These are phyloP conservation scores for Geotrichum australiense DNA, from an alignment of 1,139 yeast genomes.

Conservation along the genomic window DNA sequence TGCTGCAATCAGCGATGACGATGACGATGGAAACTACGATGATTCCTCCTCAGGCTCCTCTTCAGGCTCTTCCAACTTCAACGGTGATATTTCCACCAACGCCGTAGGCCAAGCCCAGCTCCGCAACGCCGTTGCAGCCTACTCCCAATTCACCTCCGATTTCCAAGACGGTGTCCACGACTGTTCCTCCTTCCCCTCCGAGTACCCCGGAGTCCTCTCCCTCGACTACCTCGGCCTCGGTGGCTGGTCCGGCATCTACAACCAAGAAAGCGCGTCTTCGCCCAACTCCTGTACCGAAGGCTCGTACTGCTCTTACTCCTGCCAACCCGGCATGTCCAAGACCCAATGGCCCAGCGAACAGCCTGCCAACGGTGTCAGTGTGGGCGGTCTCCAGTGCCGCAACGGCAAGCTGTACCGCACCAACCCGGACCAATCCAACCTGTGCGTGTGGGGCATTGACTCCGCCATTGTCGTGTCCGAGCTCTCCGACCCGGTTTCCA, in stretches of 20 bases:
- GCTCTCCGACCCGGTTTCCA: conserved; percentile 59
- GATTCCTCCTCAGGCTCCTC: conserved; percentile 30
- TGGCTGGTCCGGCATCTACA: conserved; percentile 87
- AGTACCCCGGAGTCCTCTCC: conserved; percentile 75
- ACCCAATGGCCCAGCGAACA: conserved; percentile 91
- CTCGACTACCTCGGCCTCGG: conserved; percentile 75
- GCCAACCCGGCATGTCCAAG: conserved; percentile 95
- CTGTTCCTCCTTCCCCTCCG: conserved; percentile 79
- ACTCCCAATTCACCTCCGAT: conserved; percentile 45
- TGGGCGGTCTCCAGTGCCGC: conserved; percentile 84
- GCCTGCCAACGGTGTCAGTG: conserved; percentile 79
- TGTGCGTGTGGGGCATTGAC: conserved; percentile 80
- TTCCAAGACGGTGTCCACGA: conserved; percentile 76
- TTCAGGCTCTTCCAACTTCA: conserved; percentile 33
- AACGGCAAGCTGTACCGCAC: conserved; percentile 72
- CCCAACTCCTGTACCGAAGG: conserved; percentile 71
- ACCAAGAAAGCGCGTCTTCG: conserved; percentile 47
- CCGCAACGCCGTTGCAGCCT: conserved; percentile 48
- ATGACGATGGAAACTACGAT: conserved; percentile 23
- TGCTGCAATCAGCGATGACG: conserved; percentile 22
- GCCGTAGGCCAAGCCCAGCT: conserved; percentile 34
- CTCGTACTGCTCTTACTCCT: conserved; percentile 90
- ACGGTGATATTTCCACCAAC: conserved; percentile 25
- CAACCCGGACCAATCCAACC: conserved; percentile 51
- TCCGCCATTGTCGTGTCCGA: conserved; percentile 65